These are phyloP conservation scores for Salix arbutifolia DNA, from an alignment of 345 rosid species.

Conservation along the genomic window DNA sequence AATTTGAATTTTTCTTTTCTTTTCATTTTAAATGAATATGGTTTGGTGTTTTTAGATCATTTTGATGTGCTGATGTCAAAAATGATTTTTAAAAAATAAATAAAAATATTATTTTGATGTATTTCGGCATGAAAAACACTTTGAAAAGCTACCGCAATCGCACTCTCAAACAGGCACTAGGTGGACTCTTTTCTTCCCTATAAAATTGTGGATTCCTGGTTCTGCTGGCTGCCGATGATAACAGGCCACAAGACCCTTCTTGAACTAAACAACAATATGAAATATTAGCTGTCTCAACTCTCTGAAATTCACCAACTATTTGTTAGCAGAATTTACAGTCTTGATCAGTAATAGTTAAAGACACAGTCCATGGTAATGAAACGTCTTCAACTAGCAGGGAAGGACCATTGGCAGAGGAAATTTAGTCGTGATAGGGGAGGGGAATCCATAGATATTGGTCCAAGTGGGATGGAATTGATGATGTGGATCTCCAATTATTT, in stretches of 20 bases:
- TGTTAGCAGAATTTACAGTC: neutral
- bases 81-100: no score
- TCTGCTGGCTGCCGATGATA: neutral
- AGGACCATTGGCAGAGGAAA: constrained; percentile 38
- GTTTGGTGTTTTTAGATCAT: no score
- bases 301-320: neutral
- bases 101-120: no score
- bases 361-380: neutral
- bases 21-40: no score
- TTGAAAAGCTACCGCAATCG: no score
- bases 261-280: neutral
- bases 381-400: constrained; percentile 18
- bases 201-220: constrained; percentile 7
- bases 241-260: neutral
- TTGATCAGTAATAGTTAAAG: neutral
- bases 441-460: constrained; percentile 32
- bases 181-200: neutral
- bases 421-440: constrained; percentile 8
- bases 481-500: constrained; percentile 38
- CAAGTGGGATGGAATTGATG: constrained; percentile 28
- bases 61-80: no score
- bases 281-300: neutral
- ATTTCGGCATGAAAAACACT: no score
- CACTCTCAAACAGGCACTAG: no score
- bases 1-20: no score